A percentile compares a stretch with the other conserved stretches of the same genome.
phyloP scores from a whole-genome alignment of 805 yeast genomes.

The Ogataea pignaliae region DNA sequence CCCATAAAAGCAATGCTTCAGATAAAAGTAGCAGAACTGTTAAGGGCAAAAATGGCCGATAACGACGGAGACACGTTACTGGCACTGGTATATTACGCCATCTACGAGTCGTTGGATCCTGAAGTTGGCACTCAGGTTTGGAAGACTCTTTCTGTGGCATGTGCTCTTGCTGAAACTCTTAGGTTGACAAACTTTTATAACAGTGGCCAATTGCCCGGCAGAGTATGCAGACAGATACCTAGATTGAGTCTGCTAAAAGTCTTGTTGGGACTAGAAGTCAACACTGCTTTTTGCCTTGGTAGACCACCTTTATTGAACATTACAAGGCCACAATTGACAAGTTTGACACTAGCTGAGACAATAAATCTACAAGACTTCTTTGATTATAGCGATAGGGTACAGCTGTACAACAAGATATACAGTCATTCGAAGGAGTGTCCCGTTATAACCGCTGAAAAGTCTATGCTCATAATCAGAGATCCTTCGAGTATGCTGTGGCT shows the following conservation, averaged over 20 bases:
- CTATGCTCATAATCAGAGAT: neutral
- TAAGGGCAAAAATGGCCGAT: conserved; percentile 8
- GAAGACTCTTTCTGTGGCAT: conserved; percentile 14
- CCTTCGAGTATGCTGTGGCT: conserved; percentile 7
- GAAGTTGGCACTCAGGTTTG: conserved; percentile 11
- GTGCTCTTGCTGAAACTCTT: conserved; percentile 13
- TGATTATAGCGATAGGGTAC: conserved; percentile 1
- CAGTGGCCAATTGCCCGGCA: conserved; percentile 7
- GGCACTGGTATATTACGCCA: conserved; percentile 9
- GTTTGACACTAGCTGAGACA: neutral
- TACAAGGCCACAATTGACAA: conserved; percentile 3
- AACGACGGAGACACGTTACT: conserved; percentile 15
- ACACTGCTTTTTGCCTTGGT: conserved; percentile 10
- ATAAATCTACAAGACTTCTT: neutral
- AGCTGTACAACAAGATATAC: conserved; percentile 3
- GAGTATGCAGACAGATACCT: conserved; percentile 5
- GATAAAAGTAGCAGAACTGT: conserved; percentile 9
- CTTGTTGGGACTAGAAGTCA: conserved; percentile 7
- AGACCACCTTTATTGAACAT: conserved; percentile 9
- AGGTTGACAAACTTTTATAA: conserved; percentile 8
- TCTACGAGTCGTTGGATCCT: conserved; percentile 17
- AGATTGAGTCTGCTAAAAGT: conserved; percentile 7
- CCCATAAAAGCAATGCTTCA: conserved; percentile 16
- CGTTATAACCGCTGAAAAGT: neutral
- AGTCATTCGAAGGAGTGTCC: conserved; percentile 7